These are phyloP conservation scores for Ceratocystis huliohia DNA, from an alignment of 2,329 filamentous ascomycete genomes.

Conservation along the genomic window DNA sequence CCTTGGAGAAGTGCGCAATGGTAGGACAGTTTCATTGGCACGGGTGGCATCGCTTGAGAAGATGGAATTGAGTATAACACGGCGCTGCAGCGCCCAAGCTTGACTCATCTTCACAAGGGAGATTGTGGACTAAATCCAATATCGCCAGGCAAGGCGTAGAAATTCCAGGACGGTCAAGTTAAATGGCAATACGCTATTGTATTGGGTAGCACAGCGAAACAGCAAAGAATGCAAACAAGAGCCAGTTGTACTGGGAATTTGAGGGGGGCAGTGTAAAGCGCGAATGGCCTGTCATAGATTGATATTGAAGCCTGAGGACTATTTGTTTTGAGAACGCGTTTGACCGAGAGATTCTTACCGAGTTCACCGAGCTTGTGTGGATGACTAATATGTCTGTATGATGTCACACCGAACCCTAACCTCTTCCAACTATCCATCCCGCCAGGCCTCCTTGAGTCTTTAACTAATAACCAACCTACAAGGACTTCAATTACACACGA, in stretches of 20 bases:
- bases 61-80: constrained; percentile 42
- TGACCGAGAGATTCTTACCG: background rate
- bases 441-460: too few relatives aligned
- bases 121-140: background rate
- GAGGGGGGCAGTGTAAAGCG: background rate
- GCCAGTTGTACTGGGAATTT: background rate
- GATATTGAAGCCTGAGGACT: background rate
- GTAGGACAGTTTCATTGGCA: background rate
- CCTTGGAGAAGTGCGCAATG: constrained; percentile 18
- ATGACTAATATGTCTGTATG: background rate
- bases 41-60: constrained; percentile 40
- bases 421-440: background rate
- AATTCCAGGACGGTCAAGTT: background rate
- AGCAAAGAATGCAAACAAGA: too few relatives aligned
- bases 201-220: background rate
- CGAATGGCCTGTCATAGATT: background rate
- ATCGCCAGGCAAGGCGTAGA: background rate
- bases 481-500: background rate
- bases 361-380: background rate
- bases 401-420: constrained; percentile 6
- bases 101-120: constrained; percentile 6
- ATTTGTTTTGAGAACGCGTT: constrained; percentile 7
- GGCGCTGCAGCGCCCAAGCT: constrained; percentile 30
- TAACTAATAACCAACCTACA: background rate
- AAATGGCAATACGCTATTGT: background rate